A percentile compares a stretch with the other conserved stretches of the same genome.
These are phyloP conservation scores for Leishmania guyanensis DNA, from an alignment of 208 protist genomes.

Conservation along the genomic window DNA sequence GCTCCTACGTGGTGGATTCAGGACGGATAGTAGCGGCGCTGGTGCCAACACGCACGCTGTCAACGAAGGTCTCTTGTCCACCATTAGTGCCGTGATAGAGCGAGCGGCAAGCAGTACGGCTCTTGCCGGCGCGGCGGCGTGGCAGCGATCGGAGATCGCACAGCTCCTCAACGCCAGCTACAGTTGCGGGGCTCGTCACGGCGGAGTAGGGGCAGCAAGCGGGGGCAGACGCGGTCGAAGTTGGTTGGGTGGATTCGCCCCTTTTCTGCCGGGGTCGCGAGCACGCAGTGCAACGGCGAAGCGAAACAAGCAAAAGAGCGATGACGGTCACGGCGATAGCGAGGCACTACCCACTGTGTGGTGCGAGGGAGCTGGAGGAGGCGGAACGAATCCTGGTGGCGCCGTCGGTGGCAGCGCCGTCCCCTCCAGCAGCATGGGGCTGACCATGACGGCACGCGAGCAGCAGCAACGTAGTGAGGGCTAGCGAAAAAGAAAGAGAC, in stretches of 20 bases:
- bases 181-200: background rate
- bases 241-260: constrained; percentile 3
- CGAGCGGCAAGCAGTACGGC: constrained; percentile 20
- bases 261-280: constrained; percentile 7
- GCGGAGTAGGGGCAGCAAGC: constrained; percentile 1
- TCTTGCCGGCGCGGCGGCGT: constrained; percentile 20
- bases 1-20: background rate
- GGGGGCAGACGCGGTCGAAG: constrained; percentile 1
- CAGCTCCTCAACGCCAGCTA: constrained; percentile 5
- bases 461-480: background rate
- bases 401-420: constrained; percentile 9
- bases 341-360: background rate
- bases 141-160: constrained; percentile 1
- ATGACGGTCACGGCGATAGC: background rate
- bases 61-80: constrained; percentile 19
- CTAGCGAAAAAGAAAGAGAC: background rate
- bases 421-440: constrained; percentile 11
- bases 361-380: background rate
- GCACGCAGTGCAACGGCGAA: constrained; percentile 4
- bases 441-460: constrained; percentile 27
- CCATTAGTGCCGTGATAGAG: constrained; percentile 26
- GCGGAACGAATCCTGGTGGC: background rate
- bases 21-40: background rate
- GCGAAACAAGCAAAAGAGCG: background rate
- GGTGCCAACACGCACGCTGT: background rate